A percentile compares a stretch with the other conserved stretches of the same genome.
Conservation (phyloP, 345 rosid species). For the Orychophragmus violaceus region DNA sequence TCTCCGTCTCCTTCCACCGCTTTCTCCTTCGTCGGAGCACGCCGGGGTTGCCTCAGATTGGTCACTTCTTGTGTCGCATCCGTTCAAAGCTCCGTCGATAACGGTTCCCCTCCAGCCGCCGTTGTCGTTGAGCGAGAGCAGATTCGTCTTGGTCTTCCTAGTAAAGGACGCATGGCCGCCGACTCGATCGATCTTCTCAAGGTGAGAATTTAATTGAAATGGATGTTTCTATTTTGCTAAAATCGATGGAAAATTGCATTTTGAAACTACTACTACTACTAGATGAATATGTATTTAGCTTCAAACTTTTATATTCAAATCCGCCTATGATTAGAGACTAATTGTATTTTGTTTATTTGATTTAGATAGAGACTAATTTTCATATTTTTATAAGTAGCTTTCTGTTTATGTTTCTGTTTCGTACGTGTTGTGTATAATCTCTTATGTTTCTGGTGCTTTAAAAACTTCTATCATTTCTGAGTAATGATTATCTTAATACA, state of each 20-base stretch:
- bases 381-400: too few relatives aligned
- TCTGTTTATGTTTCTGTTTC: neutral
- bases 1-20: constrained; percentile 29
- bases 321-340: neutral
- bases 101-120: constrained; percentile 32
- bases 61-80: constrained; percentile 37
- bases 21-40: constrained; percentile 21
- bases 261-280: neutral
- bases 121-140: constrained; percentile 39
- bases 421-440: neutral
- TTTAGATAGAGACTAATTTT: too few relatives aligned
- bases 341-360: neutral
- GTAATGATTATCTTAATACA: too few relatives aligned
- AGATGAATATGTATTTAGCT: neutral
- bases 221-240: too few relatives aligned
- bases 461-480: too few relatives aligned
- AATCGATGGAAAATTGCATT: neutral
- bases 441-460: neutral
- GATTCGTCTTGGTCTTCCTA: constrained; percentile 88
- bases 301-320: too few relatives aligned
- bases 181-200: constrained; percentile 79
- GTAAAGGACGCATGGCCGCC: constrained; percentile 92
- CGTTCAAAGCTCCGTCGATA: constrained; percentile 35
- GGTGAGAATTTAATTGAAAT: too few relatives aligned
- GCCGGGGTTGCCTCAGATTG: constrained; percentile 13